phyloP scores from a whole-genome alignment of 352 stramenopile species.

The Pythium oligandrum region DNA sequence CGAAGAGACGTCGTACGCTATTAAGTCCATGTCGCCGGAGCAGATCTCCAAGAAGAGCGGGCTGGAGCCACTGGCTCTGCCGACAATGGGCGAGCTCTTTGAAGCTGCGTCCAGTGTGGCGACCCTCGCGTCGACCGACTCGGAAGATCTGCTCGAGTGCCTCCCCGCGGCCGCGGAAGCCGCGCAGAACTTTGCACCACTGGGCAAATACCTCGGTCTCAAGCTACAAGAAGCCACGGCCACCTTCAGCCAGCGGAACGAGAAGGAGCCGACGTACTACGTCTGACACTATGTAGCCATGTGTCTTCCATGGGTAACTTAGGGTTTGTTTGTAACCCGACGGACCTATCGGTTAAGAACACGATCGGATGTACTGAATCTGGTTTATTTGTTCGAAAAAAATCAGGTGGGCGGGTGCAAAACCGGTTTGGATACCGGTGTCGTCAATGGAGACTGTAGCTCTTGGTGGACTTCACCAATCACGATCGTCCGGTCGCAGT shows the following conservation, averaged over 20 bases:
- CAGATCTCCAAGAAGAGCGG: slow-evolving; percentile 15
- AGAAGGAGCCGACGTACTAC: slow-evolving; percentile 15
- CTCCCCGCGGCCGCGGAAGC: slow-evolving; percentile 10
- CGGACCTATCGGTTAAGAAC: too few relatives aligned
- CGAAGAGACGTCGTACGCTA: not conserved
- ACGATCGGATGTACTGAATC: too few relatives aligned
- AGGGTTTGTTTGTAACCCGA: too few relatives aligned
- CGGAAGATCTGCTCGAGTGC: slow-evolving; percentile 3
- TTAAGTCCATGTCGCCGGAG: slow-evolving; percentile 11
- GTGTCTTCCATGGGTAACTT: not conserved
- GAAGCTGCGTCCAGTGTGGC: slow-evolving; percentile 9
- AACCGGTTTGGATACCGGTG: too few relatives aligned
- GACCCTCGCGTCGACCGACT: slow-evolving; percentile 5
- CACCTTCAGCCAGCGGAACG: slow-evolving; percentile 9
- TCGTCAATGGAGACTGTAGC: too few relatives aligned
- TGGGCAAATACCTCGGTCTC: slow-evolving; percentile 15
- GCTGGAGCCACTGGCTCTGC: not conserved
- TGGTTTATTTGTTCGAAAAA: too few relatives aligned
- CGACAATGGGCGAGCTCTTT: slow-evolving; percentile 9
- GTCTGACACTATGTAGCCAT: slow-evolving; percentile 16
- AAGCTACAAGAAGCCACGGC: slow-evolving; percentile 17
- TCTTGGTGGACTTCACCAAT: too few relatives aligned
- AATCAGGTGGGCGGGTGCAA: too few relatives aligned
- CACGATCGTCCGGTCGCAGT: too few relatives aligned
- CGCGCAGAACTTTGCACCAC: slow-evolving; percentile 11